These are phyloP conservation scores for Microbotryum scabiosae DNA, from an alignment of 1,284 basidiomycete genomes.

Conservation along the genomic window DNA sequence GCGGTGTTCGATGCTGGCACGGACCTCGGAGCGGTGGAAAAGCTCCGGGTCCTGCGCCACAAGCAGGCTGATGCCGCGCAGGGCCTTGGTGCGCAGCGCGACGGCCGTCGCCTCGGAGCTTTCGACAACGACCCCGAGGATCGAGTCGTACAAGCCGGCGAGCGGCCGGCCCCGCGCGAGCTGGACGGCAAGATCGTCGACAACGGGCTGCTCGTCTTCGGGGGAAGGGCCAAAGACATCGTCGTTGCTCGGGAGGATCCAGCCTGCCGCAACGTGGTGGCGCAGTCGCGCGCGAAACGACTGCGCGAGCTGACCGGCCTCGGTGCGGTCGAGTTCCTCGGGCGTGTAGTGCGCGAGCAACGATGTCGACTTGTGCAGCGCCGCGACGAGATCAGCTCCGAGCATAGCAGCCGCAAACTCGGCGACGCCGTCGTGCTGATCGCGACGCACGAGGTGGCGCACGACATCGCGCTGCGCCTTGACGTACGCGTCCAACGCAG, in stretches of 20 bases:
- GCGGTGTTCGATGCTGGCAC: conserved; percentile 71
- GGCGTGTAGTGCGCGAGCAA: not conserved
- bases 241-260: not conserved
- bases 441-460: conserved; percentile 10
- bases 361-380: conserved; percentile 38
- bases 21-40: conserved; percentile 52
- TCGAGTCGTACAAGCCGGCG: conserved; percentile 66
- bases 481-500: conserved; percentile 53
- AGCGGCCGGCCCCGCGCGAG: conserved; percentile 65
- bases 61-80: conserved; percentile 74
- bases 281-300: conserved; percentile 1
- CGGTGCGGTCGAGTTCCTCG: not conserved
- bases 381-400: conserved; percentile 61
- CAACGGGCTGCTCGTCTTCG: conserved; percentile 55
- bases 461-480: conserved; percentile 55
- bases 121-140: conserved; percentile 63
- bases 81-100: conserved; percentile 80
- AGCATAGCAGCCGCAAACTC: conserved; percentile 63
- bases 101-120: conserved; percentile 73
- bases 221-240: conserved; percentile 42
- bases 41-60: conserved; percentile 78
- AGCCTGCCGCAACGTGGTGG: not conserved
- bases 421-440: conserved; percentile 54
- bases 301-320: not conserved
- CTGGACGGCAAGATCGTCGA: conserved; percentile 62